Evolutionary conservation across 2,329 filamentous ascomycete genomes (phyloP).

Genomic region (Aureobasidium sp.): DNA sequence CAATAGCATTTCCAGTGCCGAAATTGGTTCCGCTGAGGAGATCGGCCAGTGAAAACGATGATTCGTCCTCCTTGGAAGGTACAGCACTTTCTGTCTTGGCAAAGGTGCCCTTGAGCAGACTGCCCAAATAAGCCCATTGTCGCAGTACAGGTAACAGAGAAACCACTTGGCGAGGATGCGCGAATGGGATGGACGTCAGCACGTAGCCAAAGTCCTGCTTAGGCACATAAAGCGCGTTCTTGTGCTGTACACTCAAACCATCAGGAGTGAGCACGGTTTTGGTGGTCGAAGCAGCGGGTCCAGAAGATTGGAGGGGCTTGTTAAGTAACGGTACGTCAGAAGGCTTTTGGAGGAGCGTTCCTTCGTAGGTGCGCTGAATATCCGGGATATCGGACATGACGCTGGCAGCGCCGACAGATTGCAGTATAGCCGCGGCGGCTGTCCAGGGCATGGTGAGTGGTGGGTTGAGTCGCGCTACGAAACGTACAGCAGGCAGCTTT

Average conservation of each 20-base stretch:
- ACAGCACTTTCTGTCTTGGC: slow-evolving; percentile 20
- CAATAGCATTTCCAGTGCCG: slow-evolving; percentile 8
- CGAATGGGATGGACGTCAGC: slow-evolving; percentile 64
- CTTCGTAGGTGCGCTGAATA: slow-evolving; percentile 4
- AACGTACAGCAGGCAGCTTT: slow-evolving; percentile 63
- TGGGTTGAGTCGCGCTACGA: slow-evolving; percentile 67
- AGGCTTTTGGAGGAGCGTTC: slow-evolving; percentile 3
- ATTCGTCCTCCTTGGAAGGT: slow-evolving; percentile 31
- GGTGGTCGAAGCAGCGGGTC: slow-evolving; percentile 12
- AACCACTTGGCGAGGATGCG: slow-evolving; percentile 69
- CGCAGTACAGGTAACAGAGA: slow-evolving; percentile 65
- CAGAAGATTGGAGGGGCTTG: slow-evolving; percentile 14
- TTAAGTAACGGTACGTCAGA: not conserved
- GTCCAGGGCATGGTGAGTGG: slow-evolving; percentile 62
- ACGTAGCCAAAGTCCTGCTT: slow-evolving; percentile 65
- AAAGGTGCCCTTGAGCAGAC: slow-evolving; percentile 57
- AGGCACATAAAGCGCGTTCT: slow-evolving; percentile 60
- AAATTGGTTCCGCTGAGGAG: not conserved
- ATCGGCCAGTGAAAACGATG: slow-evolving; percentile 16
- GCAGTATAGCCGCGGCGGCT: slow-evolving; percentile 56
- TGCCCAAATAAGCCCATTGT: slow-evolving; percentile 66
- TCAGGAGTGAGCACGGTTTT: slow-evolving; percentile 15
- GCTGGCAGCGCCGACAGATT: slow-evolving; percentile 35
- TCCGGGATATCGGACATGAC: not conserved
- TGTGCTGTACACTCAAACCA: slow-evolving; percentile 29